Percentiles rank a stretch among this genome's conserved stretches.
Evolutionary conservation across 2,329 filamentous ascomycete species (phyloP).

Genomic region (Aphanocladium album): DNA sequence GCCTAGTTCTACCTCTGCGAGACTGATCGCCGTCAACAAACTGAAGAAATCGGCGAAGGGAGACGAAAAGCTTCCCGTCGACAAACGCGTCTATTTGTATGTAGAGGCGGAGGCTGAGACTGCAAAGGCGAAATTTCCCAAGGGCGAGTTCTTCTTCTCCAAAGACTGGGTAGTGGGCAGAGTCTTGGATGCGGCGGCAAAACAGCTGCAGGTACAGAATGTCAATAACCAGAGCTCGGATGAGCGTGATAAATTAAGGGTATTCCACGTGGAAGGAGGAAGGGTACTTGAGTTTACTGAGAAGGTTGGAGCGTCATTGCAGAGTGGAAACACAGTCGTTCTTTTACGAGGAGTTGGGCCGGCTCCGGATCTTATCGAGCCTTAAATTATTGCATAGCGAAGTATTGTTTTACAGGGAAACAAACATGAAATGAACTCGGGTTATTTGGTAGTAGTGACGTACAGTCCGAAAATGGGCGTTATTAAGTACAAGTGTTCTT

Average conservation of each 20-base stretch:
- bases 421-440: neutral
- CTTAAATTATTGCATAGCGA: conserved; percentile 24
- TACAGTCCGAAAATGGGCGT: neutral
- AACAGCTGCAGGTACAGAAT: conserved; percentile 72
- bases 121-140: conserved; percentile 75
- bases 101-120: conserved; percentile 89
- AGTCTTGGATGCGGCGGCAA: conserved; percentile 72
- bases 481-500: neutral
- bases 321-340: conserved; percentile 85
- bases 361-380: conserved; percentile 66
- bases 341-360: conserved; percentile 78
- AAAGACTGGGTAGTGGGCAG: conserved; percentile 87
- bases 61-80: conserved; percentile 70
- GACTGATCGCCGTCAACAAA: conserved; percentile 64
- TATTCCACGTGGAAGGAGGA: conserved; percentile 92
- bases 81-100: conserved; percentile 85
- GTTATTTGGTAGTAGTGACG: neutral
- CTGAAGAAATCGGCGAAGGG: conserved; percentile 89
- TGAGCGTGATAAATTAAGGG: conserved; percentile 73
- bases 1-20: conserved; percentile 57
- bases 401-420: neutral
- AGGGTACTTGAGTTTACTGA: conserved; percentile 82
- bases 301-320: conserved; percentile 68
- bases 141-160: conserved; percentile 74
- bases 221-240: conserved; percentile 72